phyloP scores from a whole-genome alignment of 169 alveolate species.

The Eimeria maxima region DNA sequence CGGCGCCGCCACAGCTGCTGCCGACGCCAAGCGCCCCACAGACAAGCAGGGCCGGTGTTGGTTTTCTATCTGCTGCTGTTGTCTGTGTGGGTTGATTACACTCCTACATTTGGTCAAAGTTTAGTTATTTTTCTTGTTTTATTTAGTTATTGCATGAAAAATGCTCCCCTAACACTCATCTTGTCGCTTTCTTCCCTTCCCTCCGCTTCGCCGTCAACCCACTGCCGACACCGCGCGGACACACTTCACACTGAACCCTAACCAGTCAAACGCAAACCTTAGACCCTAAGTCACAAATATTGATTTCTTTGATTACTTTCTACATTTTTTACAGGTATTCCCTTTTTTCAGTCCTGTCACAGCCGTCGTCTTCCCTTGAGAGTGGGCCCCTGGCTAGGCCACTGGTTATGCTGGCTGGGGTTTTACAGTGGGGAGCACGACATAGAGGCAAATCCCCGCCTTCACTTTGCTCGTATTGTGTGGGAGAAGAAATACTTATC shows the following conservation, averaged over 20 bases:
- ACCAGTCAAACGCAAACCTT: background rate
- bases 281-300: background rate
- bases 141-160: background rate
- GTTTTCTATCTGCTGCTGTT: background rate
- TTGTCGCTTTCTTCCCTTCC: background rate
- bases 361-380: background rate
- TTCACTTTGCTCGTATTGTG: background rate
- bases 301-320: background rate
- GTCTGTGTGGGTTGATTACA: background rate
- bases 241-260: constrained; percentile 2
- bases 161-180: background rate
- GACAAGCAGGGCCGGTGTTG: background rate
- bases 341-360: background rate
- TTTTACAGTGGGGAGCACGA: too few relatives aligned
- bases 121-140: background rate
- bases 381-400: background rate
- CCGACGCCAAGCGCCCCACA: background rate
- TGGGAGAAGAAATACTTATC: background rate
- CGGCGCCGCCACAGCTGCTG: background rate
- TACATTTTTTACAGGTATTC: background rate
- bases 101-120: background rate
- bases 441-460: background rate
- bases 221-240: background rate
- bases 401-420: background rate
- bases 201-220: background rate